These are phyloP conservation scores for Pseudohalonectria lignicola DNA, from an alignment of 2,329 filamentous ascomycete species.

Conservation along the genomic window DNA sequence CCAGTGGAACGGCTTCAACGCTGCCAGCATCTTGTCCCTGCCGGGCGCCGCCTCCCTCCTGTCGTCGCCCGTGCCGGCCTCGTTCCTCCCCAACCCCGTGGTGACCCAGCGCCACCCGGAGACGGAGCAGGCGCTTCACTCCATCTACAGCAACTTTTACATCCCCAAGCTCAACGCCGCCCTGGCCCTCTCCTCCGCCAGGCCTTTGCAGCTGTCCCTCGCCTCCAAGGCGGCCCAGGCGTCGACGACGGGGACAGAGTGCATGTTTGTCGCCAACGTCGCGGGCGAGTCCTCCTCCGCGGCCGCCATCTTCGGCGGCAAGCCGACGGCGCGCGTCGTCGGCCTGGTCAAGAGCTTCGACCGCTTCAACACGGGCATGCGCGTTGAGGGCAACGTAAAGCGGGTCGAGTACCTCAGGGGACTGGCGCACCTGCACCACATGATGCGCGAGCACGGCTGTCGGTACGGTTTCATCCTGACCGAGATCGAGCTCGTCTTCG, in stretches of 20 bases:
- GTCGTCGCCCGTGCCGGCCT: constrained; percentile 52
- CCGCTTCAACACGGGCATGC: constrained; percentile 92
- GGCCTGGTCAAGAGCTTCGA: constrained; percentile 85
- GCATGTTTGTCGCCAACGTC: constrained; percentile 53
- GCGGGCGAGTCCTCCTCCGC: constrained; percentile 45
- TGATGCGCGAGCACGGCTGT: constrained; percentile 88
- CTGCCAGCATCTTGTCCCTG: constrained; percentile 59
- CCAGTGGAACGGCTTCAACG: constrained; percentile 71
- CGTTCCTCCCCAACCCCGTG: constrained; percentile 48
- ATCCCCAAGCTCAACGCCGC: constrained; percentile 81
- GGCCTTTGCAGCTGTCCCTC: constrained; percentile 44
- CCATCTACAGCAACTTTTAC: constrained; percentile 68
- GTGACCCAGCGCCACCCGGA: constrained; percentile 58
- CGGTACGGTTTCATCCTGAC: constrained; percentile 95
- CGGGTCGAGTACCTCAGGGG: constrained; percentile 83
- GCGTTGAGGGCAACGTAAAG: constrained; percentile 71
- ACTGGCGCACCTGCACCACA: constrained; percentile 74
- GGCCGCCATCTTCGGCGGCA: constrained; percentile 36
- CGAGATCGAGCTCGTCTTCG: constrained; percentile 87
- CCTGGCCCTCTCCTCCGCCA: constrained; percentile 62
- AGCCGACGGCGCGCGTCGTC: constrained; percentile 32
- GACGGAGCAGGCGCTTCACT: constrained; percentile 65
- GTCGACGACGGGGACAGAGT: constrained; percentile 28
- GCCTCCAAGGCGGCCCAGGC: constrained; percentile 22
- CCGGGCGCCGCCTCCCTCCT: constrained; percentile 65